Evolutionary conservation across 106 monocot genomes (phyloP).

Genomic region (Ottelia alismoides): DNA sequence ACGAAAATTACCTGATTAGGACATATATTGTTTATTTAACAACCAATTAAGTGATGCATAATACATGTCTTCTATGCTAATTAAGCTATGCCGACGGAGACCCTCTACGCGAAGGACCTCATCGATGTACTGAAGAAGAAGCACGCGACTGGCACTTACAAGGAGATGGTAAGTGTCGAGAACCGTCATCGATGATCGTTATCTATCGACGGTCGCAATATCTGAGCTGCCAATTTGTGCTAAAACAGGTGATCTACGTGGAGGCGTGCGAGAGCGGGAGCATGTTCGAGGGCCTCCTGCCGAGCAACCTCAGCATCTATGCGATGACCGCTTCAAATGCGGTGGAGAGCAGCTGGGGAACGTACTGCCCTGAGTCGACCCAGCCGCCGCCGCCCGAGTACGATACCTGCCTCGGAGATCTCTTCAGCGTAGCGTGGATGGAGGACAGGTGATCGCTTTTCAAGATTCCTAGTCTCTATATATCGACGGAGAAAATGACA

Average conservation of each 20-base stretch:
- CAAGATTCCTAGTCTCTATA: too few species aligned
- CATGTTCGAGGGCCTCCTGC: conserved; percentile 80
- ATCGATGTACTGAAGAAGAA: conserved; percentile 72
- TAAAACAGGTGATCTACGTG: conserved; percentile 72
- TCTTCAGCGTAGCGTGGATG: conserved; percentile 93
- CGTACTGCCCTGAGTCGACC: conserved; percentile 73
- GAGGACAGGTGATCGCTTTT: conserved; percentile 41
- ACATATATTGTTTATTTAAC: too few species aligned
- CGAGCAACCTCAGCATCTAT: conserved; percentile 63
- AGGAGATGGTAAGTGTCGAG: conserved; percentile 80
- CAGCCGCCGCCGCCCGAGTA: conserved; percentile 56
- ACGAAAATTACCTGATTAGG: too few species aligned
- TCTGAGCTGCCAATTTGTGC: too few species aligned
- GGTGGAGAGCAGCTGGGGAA: conserved; percentile 75
- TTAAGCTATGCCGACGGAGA: conserved; percentile 78
- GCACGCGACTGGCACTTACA: conserved; percentile 57
- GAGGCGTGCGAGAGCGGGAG: conserved; percentile 97
- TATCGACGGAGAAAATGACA: too few species aligned
- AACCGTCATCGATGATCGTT: too few species aligned
- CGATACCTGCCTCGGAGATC: conserved; percentile 70
- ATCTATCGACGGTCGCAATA: too few species aligned
- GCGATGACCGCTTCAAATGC: conserved; percentile 91
- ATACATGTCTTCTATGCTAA: too few species aligned
- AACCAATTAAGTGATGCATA: too few species aligned
- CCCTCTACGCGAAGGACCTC: conserved; percentile 56